Base-by-base conservation (phyloP, 306 rosid species). In the Boehmeria nivea region DNA sequence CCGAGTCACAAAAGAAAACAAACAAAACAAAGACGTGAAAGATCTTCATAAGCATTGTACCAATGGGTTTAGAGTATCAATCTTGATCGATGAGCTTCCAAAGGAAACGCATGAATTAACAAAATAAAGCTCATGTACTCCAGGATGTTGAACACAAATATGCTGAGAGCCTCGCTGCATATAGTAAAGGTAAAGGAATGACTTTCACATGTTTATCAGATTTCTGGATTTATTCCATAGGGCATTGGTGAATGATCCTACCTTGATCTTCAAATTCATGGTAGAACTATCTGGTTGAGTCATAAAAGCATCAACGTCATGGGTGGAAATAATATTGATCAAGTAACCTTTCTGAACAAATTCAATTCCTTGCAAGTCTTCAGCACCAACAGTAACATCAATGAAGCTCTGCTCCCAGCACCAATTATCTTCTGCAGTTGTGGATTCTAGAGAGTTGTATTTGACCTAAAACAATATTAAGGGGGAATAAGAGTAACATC, bases 131-230 rank as follows among this genome's bases (percentile, higher is more conserved):
- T 93, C 95, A 55, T 87, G 96, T 68, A 81, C 79, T 64, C 99
- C 99, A 45, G 99, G 94, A 67, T 80, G 69, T 64, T 78, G 89
- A 48, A 85, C 69, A 53, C 99, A 83, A 66, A 93, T 63, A 55
- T 73, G 72, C 74, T 85, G 96, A 53, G 89, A 71, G 71, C 99
- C 99, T 83, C 85, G 88, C 99, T 93, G 99, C 84, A 70, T 53
- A 65, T n/a, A 60, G 75, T 25, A 74, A 40, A 55, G 68, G 46
- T 52, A 75, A 46, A 67, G 16, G 59, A 36, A 75, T 18, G 22
- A 80, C 59, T 62, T n/a, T n/a, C 60, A 40, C 22, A 16, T 36
- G 34, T 17, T 28, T 56, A 28, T 23, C 60, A 38, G 13, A 38
- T 43, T 43, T 31, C 9, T 31, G 45, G 15, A 12, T 40, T 1